Base-by-base conservation (phyloP, 2,329 filamentous ascomycete species). In the Alternaria rosae region DNA sequence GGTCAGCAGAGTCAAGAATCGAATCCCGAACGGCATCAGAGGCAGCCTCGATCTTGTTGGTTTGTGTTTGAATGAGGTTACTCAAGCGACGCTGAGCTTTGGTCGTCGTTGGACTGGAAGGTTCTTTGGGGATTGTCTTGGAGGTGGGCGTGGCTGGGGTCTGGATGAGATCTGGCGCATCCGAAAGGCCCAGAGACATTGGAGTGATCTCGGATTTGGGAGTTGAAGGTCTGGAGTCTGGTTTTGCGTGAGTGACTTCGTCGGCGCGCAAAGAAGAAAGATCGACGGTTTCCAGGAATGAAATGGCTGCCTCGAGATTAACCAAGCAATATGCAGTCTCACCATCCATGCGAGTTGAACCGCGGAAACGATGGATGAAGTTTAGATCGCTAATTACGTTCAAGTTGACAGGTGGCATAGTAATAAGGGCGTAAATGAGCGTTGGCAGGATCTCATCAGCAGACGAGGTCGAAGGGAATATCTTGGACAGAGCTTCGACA, bases 361-460 rank as follows among this genome's bases (percentile, higher is more conserved):
- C 92, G 58, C 95, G 89, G 77, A 99, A 99, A 64, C 91, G 85
- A 76, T 98, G 94, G 68, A 98, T 93, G 77, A 98, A 99, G 70
- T 91, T 89, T n/a, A 96, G 84, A 77, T 99, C 96, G 82, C 94
- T 98, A 74, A 97, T 93, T 57, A 94, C 91, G 77, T 94, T 92
- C 50, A 98, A 89, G 32, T 90, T 88, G 78, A 95, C 92, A 0
- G 94, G 91, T 0, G 93, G 91, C 45, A 94, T 90, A 3, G 93
- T 97, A 76, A 99, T 96, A 62, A 99, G 86, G 0, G 93, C 92
- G 81, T 97, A 99, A 64, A 99, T 99, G 65, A 99, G 86, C 79
- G 97, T 97, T 1, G 95, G 95, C 78, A 99, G 89, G 57, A 99
- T 96, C 80, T 98, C 95, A 76, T 99, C 95, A 3, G 95, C 95